Percentiles rank a stretch among this genome's conserved stretches.
Evolutionary conservation across 2,329 filamentous ascomycete species (phyloP).

Genomic region (Magnaporthales sp.): DNA sequence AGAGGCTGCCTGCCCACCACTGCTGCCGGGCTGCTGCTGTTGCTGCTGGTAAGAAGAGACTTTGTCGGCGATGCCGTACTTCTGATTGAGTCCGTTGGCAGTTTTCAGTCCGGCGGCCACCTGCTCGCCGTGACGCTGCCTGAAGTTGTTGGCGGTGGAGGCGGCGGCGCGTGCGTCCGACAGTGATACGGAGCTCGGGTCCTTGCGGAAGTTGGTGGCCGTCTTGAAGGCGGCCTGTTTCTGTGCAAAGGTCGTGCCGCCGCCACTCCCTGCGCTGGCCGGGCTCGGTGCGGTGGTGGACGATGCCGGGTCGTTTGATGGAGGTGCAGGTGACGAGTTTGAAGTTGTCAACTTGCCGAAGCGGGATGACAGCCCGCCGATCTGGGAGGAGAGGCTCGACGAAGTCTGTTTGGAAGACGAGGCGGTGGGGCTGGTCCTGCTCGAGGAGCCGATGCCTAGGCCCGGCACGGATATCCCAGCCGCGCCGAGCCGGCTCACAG

Average conservation of each 20-base stretch:
- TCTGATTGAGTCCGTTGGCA: constrained; percentile 50
- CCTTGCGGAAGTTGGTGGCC: constrained; percentile 47
- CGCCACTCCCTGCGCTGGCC: constrained; percentile 21
- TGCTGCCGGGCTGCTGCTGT: background rate
- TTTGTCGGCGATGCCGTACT: constrained; percentile 40
- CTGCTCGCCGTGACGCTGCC: constrained; percentile 61
- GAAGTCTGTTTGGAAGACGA: background rate
- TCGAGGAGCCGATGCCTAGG: constrained; percentile 55
- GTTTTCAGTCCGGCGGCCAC: constrained; percentile 50
- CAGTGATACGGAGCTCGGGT: constrained; percentile 52
- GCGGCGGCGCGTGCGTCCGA: constrained; percentile 50
- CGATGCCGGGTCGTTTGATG: constrained; percentile 12
- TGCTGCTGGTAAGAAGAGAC: constrained; percentile 3
- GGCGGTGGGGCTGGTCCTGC: constrained; percentile 7
- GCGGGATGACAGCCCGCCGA: constrained; percentile 60
- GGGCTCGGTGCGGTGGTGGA: constrained; percentile 17
- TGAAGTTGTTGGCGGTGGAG: constrained; percentile 58
- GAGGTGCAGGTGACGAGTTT: constrained; percentile 13
- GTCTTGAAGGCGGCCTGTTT: constrained; percentile 56
- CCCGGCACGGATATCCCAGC: constrained; percentile 73
- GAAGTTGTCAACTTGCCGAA: constrained; percentile 47
- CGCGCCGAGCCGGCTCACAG: constrained; percentile 57
- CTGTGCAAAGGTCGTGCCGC: constrained; percentile 56
- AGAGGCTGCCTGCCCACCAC: background rate
- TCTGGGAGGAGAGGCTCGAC: constrained; percentile 27